phyloP scores from a whole-genome alignment of 495 filamentous ascomycete species.

The Xylaria bambusicola region DNA sequence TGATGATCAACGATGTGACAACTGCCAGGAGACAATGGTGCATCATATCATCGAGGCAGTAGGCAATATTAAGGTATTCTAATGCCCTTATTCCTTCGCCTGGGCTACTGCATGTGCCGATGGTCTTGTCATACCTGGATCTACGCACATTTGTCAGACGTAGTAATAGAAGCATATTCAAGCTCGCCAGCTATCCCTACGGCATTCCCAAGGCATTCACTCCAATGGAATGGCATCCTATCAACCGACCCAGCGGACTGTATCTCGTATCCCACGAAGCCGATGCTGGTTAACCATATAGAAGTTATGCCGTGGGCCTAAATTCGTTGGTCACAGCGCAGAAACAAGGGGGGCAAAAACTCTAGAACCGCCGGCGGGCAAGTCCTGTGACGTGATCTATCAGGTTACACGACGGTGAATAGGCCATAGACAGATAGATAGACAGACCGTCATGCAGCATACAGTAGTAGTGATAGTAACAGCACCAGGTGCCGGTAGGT shows the following conservation, averaged over 20 bases:
- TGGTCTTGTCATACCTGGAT: constrained; percentile 8
- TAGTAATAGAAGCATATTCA: background rate
- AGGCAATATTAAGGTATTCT: background rate
- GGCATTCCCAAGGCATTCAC: background rate
- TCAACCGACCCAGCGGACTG: background rate
- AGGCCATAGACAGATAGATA: no score
- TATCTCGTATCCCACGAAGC: background rate
- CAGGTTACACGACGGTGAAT: constrained; percentile 12
- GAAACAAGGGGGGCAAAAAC: background rate
- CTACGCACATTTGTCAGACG: background rate
- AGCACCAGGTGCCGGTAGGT: no score
- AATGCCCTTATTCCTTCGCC: background rate
- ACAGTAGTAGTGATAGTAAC: no score
- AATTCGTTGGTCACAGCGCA: background rate
- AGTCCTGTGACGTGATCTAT: constrained; percentile 9
- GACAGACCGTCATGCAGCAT: no score
- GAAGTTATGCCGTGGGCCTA: background rate
- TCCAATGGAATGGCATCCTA: constrained; percentile 3
- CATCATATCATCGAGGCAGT: constrained; percentile 5
- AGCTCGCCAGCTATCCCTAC: no score
- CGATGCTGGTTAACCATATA: no score
- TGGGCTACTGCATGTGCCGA: background rate
- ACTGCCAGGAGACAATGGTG: background rate
- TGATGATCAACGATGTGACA: background rate
- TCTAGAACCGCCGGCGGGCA: background rate